These are phyloP conservation scores for Xylaria intraflava DNA, from an alignment of 495 filamentous ascomycete species.

Conservation along the genomic window DNA sequence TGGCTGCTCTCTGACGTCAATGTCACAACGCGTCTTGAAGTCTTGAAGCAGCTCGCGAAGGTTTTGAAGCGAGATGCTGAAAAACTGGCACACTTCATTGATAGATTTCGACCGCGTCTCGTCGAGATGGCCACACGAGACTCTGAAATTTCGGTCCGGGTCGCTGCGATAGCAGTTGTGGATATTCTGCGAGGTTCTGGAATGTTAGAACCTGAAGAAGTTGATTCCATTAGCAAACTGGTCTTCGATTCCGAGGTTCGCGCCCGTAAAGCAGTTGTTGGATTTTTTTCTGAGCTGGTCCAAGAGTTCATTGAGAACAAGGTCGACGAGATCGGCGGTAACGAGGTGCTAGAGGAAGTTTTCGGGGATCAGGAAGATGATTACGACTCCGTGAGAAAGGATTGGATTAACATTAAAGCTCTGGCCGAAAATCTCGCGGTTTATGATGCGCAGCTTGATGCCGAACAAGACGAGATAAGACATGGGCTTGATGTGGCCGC, in stretches of 20 bases:
- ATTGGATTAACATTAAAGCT: conserved; percentile 89
- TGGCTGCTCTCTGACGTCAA: conserved; percentile 84
- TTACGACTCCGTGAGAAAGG: conserved; percentile 62
- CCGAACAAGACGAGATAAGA: conserved; percentile 35
- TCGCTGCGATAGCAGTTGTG: conserved; percentile 69
- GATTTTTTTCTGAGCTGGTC: conserved; percentile 82
- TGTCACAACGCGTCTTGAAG: conserved; percentile 62
- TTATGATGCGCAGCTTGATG: conserved; percentile 57
- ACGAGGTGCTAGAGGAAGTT: conserved; percentile 53
- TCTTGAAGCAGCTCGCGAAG: conserved; percentile 70
- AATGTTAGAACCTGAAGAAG: conserved; percentile 81
- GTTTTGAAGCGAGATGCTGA: conserved; percentile 74
- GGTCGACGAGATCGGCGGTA: conserved; percentile 73
- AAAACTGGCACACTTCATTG: conserved; percentile 78
- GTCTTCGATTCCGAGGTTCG: conserved; percentile 80
- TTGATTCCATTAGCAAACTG: conserved; percentile 75
- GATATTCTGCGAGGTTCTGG: conserved; percentile 76
- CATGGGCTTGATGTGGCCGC: conserved; percentile 39
- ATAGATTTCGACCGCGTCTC: conserved; percentile 76
- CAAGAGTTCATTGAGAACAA: conserved; percentile 72
- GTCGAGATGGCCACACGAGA: conserved; percentile 90
- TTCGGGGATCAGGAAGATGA: conserved; percentile 70
- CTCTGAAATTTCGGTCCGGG: conserved; percentile 67
- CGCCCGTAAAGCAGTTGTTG: conserved; percentile 78
- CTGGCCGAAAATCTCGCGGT: conserved; percentile 73